Conservation (phyloP, 441 rosid species). For the Sinapis alba region DNA sequence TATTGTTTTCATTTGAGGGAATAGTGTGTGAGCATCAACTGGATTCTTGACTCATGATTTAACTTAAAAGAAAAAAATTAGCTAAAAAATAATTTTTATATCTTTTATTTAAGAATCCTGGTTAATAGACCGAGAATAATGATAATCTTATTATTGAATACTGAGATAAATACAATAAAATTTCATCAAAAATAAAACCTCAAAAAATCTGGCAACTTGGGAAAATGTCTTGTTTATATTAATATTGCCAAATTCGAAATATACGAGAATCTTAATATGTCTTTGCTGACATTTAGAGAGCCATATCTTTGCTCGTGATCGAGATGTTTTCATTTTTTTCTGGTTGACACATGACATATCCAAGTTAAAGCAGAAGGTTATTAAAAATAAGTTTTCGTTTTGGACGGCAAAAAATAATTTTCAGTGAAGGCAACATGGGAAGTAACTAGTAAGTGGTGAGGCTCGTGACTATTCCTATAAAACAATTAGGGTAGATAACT, state of each 20-base stretch:
- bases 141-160: neutral
- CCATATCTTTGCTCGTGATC: slow-evolving; percentile 9
- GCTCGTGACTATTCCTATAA: neutral
- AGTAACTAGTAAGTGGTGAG: neutral
- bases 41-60: too few species aligned
- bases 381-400: neutral
- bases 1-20: slow-evolving; percentile 3
- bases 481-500: neutral
- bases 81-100: too few species aligned
- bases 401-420: neutral
- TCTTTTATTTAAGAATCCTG: too few species aligned
- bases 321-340: neutral
- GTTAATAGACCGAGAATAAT: too few species aligned
- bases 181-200: neutral
- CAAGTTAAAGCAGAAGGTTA: neutral
- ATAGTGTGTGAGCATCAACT: too few species aligned
- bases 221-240: slow-evolving; percentile 1
- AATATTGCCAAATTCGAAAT: neutral
- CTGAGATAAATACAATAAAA: neutral
- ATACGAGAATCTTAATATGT: neutral
- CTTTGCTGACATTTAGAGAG: neutral
- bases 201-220: neutral
- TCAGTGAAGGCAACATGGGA: neutral
- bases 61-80: too few species aligned
- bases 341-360: neutral